A percentile compares a stretch with the other conserved stretches of the same genome.
These are phyloP conservation scores for Xylariaceae sp. DNA, from an alignment of 2,329 filamentous ascomycete genomes.

Conservation along the genomic window DNA sequence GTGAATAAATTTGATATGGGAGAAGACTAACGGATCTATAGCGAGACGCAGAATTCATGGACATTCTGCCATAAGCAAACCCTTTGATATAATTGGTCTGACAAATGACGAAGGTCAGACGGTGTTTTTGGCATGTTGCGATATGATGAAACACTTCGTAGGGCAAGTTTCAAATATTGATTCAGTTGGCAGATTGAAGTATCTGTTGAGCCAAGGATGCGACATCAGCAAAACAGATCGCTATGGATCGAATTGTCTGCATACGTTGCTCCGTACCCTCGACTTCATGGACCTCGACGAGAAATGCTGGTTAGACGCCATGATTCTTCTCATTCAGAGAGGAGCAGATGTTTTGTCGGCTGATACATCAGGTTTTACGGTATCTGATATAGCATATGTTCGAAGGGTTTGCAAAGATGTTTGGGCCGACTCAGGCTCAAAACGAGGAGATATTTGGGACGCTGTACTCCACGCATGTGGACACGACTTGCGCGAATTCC, in stretches of 20 bases:
- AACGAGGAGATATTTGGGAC: conserved; percentile 8
- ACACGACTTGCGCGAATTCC: background rate
- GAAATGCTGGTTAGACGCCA: background rate
- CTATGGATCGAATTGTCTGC: background rate
- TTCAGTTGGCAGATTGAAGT: background rate
- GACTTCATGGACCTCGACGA: background rate
- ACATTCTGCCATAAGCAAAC: too few relatives aligned
- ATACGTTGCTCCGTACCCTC: conserved; percentile 2
- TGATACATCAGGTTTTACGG: background rate
- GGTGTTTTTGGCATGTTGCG: too few relatives aligned
- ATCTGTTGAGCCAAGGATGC: background rate
- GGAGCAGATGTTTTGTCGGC: conserved; percentile 4
- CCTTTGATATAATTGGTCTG: background rate
- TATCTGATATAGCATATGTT: conserved; percentile 7
- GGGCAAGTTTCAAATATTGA: background rate
- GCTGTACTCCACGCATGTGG: conserved; percentile 4
- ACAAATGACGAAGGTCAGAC: too few relatives aligned
- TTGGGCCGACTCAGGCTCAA: conserved; percentile 2
- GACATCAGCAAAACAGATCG: background rate
- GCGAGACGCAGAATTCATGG: too few relatives aligned
- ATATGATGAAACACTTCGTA: background rate
- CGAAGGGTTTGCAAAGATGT: background rate
- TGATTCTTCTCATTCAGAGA: background rate
- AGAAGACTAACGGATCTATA: too few relatives aligned
- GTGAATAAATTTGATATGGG: too few relatives aligned